These are phyloP conservation scores for Fusarium veterinarium DNA, from an alignment of 2,329 filamentous ascomycete genomes.

Conservation along the genomic window DNA sequence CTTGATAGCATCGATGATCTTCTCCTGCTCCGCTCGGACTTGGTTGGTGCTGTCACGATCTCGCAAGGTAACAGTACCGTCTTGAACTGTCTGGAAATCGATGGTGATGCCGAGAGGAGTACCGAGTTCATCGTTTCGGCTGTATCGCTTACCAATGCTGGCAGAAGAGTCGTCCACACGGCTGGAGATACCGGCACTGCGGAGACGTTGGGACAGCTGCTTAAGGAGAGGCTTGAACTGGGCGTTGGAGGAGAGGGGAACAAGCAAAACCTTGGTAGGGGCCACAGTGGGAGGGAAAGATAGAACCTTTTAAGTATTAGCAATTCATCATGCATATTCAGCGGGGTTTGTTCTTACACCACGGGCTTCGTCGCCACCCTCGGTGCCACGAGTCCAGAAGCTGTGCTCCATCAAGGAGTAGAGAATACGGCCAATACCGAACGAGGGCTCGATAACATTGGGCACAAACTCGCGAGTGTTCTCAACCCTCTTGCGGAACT, in stretches of 20 bases:
- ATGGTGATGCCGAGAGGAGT: conserved; percentile 94
- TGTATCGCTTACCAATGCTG: conserved; percentile 94
- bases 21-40: conserved; percentile 84
- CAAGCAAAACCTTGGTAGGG: conserved; percentile 94
- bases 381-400: conserved; percentile 85
- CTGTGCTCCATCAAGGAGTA: conserved; percentile 94
- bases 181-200: conserved; percentile 81
- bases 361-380: conserved; percentile 76
- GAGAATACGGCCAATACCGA: conserved; percentile 94
- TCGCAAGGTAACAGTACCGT: conserved; percentile 85
- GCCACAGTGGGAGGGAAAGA: conserved; percentile 74
- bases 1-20: conserved; percentile 80
- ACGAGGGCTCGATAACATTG: conserved; percentile 97
- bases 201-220: conserved; percentile 79
- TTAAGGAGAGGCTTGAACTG: conserved; percentile 83
- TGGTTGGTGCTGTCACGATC: conserved; percentile 93
- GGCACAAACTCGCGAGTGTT: conserved; percentile 91
- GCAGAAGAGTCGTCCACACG: conserved; percentile 91
- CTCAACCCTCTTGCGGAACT: conserved; percentile 84
- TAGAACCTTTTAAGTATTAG: conserved; percentile 57
- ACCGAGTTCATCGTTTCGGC: conserved; percentile 94
- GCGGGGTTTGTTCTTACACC: conserved; percentile 75
- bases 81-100: conserved; percentile 94
- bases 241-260: conserved; percentile 84
- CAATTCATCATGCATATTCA: not conserved